Evolutionary conservation across 345 rosid species (phyloP), one percentile per base, ranked within the genome.

Genomic region (Eutrema heterophyllum): DNA sequence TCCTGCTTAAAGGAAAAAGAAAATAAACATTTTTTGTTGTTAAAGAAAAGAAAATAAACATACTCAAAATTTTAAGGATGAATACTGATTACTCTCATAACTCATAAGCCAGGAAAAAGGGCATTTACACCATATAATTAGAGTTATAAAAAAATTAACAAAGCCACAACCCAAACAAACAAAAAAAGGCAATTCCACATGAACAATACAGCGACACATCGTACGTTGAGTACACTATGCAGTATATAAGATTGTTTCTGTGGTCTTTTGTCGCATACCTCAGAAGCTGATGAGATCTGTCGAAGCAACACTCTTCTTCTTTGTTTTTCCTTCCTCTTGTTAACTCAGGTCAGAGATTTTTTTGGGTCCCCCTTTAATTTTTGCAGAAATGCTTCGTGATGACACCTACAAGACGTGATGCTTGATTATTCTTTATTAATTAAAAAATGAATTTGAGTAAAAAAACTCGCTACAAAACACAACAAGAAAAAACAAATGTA

Each of bases 321-420:
- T 68, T 55, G 56, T 24, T 24, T 64, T 45, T 62, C 35, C 60
- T 3, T 26, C 21, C 32, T 36, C 39, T 15, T 38, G 49, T 36
- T 63, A 51, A 32, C 40, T 61, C n/a, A n/a, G n/a, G n/a, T 62
- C 69, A 61, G 0, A 15, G 9, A 1, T 29, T 50, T 7, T 1
- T 29, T 3, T n/a, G 5, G 5, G 3, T 4, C 4, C 6, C 5
- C 41, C 48, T 52, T 67, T 2, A 0, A 6, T 41, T 45, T 35
- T 21, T 38, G 50, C 21, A 51, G 52, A 49, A 15, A 10, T 67
- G 68, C 55, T 50, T 30, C 68, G 51, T 7, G 55, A 38, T 52
- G 74, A 68, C 74, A 75, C 79, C 79, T 75, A 35, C 69, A 75
- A 68, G 68, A 58, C 56, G 44, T 68, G 55, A n/a, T 60, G 29